These are phyloP conservation scores for Inga oerstediana DNA, from an alignment of 306 rosid genomes.

Conservation along the genomic window DNA sequence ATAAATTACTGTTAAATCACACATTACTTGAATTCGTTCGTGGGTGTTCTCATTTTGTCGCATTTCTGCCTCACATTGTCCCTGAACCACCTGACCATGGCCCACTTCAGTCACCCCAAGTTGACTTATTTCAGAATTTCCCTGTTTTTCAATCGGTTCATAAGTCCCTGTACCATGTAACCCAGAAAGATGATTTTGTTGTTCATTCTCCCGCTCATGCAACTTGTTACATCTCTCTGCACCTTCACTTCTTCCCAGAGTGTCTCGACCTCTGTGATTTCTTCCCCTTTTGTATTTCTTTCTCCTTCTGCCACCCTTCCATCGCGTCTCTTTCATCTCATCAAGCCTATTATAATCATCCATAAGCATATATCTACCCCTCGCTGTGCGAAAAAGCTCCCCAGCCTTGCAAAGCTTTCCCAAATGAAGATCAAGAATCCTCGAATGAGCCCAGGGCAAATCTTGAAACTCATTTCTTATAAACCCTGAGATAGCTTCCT, in stretches of 20 bases:
- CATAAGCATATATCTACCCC: slow-evolving; percentile 30
- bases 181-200: not conserved
- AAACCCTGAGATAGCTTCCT: slow-evolving; percentile 41
- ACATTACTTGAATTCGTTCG: slow-evolving; percentile 35
- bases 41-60: not conserved
- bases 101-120: not conserved
- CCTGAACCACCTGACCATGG: not conserved
- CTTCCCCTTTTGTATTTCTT: slow-evolving; percentile 9
- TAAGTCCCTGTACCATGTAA: not conserved
- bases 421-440: slow-evolving; percentile 39
- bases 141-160: slow-evolving; percentile 9
- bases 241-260: not conserved
- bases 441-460: slow-evolving; percentile 49
- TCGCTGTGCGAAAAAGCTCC: slow-evolving; percentile 28
- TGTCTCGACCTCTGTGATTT: not conserved
- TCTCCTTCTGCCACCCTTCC: slow-evolving; percentile 25
- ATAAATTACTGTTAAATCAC: not conserved
- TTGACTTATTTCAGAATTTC: slow-evolving; percentile 6
- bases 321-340: not conserved
- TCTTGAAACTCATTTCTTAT: slow-evolving; percentile 29
- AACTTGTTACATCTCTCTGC: not conserved
- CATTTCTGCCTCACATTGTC: not conserved
- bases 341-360: not conserved
- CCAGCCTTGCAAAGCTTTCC: slow-evolving; percentile 30
- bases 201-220: not conserved